Evolutionary conservation across 1,284 basidiomycete genomes (phyloP).

Genomic region (Cutaneotrichosporon sp.): DNA sequence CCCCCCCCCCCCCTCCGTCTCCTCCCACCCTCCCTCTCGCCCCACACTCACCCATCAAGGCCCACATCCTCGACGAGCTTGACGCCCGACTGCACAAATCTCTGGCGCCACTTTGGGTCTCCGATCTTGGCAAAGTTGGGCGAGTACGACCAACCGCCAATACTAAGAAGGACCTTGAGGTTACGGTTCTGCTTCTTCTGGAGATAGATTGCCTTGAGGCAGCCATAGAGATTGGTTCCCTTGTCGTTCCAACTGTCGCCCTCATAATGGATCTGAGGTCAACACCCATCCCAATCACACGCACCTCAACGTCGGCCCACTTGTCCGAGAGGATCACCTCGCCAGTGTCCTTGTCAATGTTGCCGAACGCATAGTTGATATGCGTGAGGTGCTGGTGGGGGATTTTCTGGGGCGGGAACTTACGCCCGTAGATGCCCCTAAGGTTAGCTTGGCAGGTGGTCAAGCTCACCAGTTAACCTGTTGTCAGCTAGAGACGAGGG

Average conservation of each 20-base stretch:
- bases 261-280: constrained; percentile 59
- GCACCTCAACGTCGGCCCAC: constrained; percentile 77
- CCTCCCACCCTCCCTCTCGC: no score
- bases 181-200: constrained; percentile 74
- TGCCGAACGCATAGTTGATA: constrained; percentile 86
- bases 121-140: constrained; percentile 60
- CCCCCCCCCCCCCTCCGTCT: no score
- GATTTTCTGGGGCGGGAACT: constrained; percentile 68
- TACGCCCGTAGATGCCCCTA: constrained; percentile 91
- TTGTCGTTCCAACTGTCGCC: constrained; percentile 86
- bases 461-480: constrained; percentile 40
- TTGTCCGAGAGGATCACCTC: constrained; percentile 69
- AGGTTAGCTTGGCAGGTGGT: neutral
- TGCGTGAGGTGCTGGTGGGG: constrained; percentile 70
- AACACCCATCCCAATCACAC: constrained; percentile 17
- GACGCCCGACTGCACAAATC: constrained; percentile 71
- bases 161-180: constrained; percentile 71
- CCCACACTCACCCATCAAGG: constrained; percentile 72
- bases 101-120: constrained; percentile 61
- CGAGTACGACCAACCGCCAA: constrained; percentile 87
- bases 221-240: constrained; percentile 79
- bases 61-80: constrained; percentile 79
- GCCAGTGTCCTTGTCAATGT: constrained; percentile 68
- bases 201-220: constrained; percentile 81
- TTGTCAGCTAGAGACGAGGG: neutral